Evolutionary conservation across 2,329 filamentous ascomycete species (phyloP).

Genomic region (Fusarium newnesense): DNA sequence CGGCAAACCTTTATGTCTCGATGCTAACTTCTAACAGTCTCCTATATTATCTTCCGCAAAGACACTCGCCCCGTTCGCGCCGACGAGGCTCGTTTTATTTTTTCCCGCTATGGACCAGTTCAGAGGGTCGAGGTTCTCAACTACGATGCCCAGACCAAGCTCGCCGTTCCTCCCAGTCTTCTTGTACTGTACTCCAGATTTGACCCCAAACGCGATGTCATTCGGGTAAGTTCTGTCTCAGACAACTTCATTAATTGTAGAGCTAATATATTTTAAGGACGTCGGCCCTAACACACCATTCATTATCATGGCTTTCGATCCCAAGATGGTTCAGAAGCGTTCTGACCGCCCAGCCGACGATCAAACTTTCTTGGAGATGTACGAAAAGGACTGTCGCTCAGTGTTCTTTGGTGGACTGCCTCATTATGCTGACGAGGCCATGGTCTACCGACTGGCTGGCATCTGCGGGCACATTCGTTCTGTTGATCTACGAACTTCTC

Average conservation of each 20-base stretch:
- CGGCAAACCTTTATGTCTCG: background rate
- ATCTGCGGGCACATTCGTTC: constrained; percentile 51
- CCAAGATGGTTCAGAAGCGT: constrained; percentile 14
- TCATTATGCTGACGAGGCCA: constrained; percentile 47
- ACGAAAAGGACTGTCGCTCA: constrained; percentile 58
- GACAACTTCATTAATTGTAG: background rate
- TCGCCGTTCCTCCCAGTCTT: constrained; percentile 53
- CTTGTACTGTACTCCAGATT: constrained; percentile 63
- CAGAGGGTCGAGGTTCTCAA: constrained; percentile 52
- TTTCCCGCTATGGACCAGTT: constrained; percentile 58
- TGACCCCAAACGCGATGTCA: constrained; percentile 61
- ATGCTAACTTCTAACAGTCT: constrained; percentile 52
- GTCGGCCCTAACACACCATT: background rate
- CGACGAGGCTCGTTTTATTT: constrained; percentile 56
- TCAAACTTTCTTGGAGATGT: constrained; percentile 42
- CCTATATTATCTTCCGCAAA: constrained; percentile 58
- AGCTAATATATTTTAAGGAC: background rate
- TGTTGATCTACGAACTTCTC: constrained; percentile 10
- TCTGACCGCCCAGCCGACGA: constrained; percentile 12
- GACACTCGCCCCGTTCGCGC: constrained; percentile 50
- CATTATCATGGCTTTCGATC: constrained; percentile 17
- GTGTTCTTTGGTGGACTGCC: constrained; percentile 61
- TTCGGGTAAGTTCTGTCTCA: constrained; percentile 52
- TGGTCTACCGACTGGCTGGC: constrained; percentile 52
- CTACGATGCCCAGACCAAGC: constrained; percentile 45